phyloP scores from a whole-genome alignment of 208 protist genomes.

The Trypanosoma theileri region DNA sequence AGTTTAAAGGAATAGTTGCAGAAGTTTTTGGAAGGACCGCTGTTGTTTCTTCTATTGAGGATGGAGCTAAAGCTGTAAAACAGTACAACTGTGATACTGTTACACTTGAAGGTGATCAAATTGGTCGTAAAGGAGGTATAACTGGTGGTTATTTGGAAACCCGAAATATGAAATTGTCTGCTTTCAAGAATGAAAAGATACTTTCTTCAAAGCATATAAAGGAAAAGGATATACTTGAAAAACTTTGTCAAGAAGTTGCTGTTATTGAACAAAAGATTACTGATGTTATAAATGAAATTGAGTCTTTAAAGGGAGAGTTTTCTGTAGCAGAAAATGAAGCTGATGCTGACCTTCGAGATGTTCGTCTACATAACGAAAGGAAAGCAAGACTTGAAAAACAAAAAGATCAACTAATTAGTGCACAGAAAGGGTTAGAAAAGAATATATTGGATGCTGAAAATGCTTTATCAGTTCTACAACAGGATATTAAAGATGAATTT shows the following conservation, averaged over 20 bases:
- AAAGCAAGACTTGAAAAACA: constrained; percentile 39
- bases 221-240: constrained; percentile 44
- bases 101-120: constrained; percentile 92
- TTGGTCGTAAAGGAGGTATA: constrained; percentile 90
- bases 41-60: constrained; percentile 86
- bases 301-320: constrained; percentile 58
- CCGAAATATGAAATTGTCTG: constrained; percentile 73
- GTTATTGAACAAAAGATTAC: constrained; percentile 76
- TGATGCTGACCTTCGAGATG: constrained; percentile 45
- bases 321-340: constrained; percentile 44
- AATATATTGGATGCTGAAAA: constrained; percentile 37
- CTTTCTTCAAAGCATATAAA: constrained; percentile 18
- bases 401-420: constrained; percentile 45
- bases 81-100: constrained; percentile 92
- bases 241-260: constrained; percentile 68
- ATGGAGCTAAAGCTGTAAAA: constrained; percentile 61
- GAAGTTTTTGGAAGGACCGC: constrained; percentile 95
- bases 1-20: constrained; percentile 79
- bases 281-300: constrained; percentile 73
- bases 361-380: constrained; percentile 37
- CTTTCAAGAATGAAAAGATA: constrained; percentile 55
- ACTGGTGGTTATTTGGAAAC: constrained; percentile 95
- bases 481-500: constrained; percentile 67
- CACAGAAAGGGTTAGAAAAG: constrained; percentile 48
- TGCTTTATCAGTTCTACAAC: constrained; percentile 35